These are phyloP conservation scores for Tuber indicum DNA, from an alignment of 495 filamentous ascomycete genomes.

Conservation along the genomic window DNA sequence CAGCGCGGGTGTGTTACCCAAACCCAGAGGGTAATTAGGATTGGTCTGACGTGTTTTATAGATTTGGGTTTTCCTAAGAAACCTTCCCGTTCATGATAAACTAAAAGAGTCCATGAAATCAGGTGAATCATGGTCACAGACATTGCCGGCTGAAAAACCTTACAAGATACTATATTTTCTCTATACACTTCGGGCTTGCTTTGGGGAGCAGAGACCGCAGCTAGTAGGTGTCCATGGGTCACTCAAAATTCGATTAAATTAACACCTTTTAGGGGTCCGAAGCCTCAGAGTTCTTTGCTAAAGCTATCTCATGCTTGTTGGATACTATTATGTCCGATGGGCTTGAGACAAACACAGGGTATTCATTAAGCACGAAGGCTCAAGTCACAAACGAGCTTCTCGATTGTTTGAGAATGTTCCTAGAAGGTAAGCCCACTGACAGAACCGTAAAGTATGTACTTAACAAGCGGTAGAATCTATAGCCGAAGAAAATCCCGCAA, in stretches of 20 bases:
- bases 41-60: conserved; percentile 42
- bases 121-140: conserved; percentile 49
- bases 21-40: not conserved
- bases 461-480: conserved; percentile 32
- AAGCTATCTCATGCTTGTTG: conserved; percentile 29
- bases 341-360: conserved; percentile 31
- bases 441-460: conserved; percentile 1
- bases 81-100: conserved; percentile 63
- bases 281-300: conserved; percentile 23
- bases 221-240: conserved; percentile 38
- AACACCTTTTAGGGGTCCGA: conserved; percentile 21
- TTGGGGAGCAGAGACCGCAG: conserved; percentile 46
- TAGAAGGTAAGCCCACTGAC: conserved; percentile 29
- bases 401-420: conserved; percentile 31
- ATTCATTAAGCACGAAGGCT: conserved; percentile 30
- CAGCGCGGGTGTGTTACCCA: conserved; percentile 53
- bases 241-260: conserved; percentile 13
- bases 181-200: conserved; percentile 53
- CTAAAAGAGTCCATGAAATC: conserved; percentile 56
- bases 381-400: conserved; percentile 39
- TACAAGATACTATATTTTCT: conserved; percentile 71
- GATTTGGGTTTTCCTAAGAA: conserved; percentile 67
- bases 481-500: conserved; percentile 11
- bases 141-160: conserved; percentile 64
- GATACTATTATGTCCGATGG: conserved; percentile 26